Evolutionary conservation across 148 eudicot genomes (phyloP).

Genomic region (Suaeda aralocaspica): DNA sequence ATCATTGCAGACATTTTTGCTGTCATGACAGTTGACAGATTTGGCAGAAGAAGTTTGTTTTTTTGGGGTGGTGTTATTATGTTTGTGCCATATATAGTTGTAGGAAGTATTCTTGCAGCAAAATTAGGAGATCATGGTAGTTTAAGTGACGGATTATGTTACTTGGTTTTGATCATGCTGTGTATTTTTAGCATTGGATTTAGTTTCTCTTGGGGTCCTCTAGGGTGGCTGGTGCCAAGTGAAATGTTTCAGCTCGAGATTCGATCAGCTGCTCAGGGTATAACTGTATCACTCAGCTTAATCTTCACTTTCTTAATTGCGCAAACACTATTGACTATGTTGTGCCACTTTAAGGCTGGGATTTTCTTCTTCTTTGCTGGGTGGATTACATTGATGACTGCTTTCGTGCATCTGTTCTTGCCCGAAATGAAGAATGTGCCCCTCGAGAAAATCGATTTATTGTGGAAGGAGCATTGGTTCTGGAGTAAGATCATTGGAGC

Average conservation of each 20-base stretch:
- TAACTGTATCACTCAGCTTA: constrained; percentile 30
- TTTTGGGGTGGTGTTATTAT: constrained; percentile 37
- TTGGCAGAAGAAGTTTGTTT: constrained; percentile 39
- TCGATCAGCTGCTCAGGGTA: constrained; percentile 29
- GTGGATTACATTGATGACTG: constrained; percentile 33
- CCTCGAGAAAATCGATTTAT: constrained; percentile 29
- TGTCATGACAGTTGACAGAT: constrained; percentile 43
- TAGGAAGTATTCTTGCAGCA: constrained; percentile 23
- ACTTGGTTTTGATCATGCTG: constrained; percentile 23
- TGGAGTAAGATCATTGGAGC: no score
- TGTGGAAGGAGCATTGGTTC: constrained; percentile 34
- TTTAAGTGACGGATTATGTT: constrained; percentile 18
- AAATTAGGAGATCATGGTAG: constrained; percentile 27
- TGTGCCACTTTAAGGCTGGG: constrained; percentile 29
- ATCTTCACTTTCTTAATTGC: constrained; percentile 27
- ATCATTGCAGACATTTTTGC: constrained; percentile 28
- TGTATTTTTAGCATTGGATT: constrained; percentile 26
- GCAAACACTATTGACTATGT: constrained; percentile 30
- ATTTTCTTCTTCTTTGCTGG: constrained; percentile 39
- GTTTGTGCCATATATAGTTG: constrained; percentile 27
- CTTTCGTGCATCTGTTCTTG: constrained; percentile 26
- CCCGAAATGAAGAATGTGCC: constrained; percentile 29
- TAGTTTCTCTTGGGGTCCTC: constrained; percentile 32
- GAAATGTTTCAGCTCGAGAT: constrained; percentile 28
- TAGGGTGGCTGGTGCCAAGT: constrained; percentile 37